A percentile compares a stretch with the other conserved stretches of the same genome.
These are phyloP conservation scores for Nemophila menziesii DNA, from an alignment of 257 asterid genomes.

Conservation along the genomic window DNA sequence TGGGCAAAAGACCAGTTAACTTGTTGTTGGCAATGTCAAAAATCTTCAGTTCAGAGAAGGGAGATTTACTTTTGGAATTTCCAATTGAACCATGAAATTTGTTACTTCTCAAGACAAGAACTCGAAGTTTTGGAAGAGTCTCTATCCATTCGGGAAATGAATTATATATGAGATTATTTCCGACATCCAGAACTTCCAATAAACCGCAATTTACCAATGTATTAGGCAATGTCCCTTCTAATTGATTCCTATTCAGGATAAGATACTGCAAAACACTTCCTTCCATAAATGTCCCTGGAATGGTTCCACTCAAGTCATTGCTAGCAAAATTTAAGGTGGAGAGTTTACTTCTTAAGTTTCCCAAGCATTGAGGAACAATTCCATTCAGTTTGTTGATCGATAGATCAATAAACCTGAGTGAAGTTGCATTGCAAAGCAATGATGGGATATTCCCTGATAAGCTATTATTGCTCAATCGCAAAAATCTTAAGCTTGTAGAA, in stretches of 20 bases:
- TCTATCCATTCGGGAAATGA: too few species aligned
- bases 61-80: neutral
- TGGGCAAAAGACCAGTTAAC: too few species aligned
- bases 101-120: too few species aligned
- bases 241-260: conserved; percentile 5
- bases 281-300: conserved; percentile 19
- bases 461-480: conserved; percentile 2
- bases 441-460: too few species aligned
- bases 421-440: neutral
- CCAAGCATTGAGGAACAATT: conserved; percentile 29
- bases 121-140: too few species aligned
- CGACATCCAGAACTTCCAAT: too few species aligned
- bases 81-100: conserved; percentile 7
- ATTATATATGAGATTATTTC: too few species aligned
- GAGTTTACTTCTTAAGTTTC: conserved; percentile 19
- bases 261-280: neutral
- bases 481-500: neutral
- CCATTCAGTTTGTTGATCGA: conserved; percentile 33
- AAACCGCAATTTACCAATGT: conserved; percentile 13
- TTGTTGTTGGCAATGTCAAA: too few species aligned
- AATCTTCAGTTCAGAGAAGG: conserved; percentile 15
- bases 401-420: neutral
- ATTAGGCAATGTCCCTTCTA: conserved; percentile 5
- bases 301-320: conserved; percentile 43
- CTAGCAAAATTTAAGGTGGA: conserved; percentile 34